Evolutionary conservation across 768 basidiomycete genomes (phyloP), one percentile per base, ranked within the genome.

Genomic region (Exidia glandulosa): DNA sequence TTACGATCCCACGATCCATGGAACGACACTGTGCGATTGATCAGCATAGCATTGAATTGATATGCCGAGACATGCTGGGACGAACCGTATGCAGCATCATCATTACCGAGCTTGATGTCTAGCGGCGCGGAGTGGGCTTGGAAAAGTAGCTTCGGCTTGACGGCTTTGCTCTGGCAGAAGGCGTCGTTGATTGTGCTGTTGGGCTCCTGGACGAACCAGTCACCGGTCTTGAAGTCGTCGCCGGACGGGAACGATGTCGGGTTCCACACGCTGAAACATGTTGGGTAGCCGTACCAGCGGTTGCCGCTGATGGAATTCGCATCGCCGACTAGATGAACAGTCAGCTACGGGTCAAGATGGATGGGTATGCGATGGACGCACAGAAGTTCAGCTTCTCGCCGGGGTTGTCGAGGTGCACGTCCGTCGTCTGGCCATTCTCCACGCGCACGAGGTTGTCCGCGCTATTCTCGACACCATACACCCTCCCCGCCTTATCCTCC

Each of bases 121-220:
- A 78, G 69, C 1, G 78, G 78, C 2, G 76, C 77, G 13, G 76
- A 77, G 63, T 79, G 78, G 1, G 77, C 75, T 76, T 79, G 32
- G 19, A 56, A 56, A 31, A 54, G 50, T 29, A 54, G 25, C 27
- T 29, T 54, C 27, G 50, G 50, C 50, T 54, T 54, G 23, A 54
- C 30, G 25, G 56, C 58, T 4, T 57, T n/a, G 57, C 69, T 60
- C 45, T 65, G 60, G 60, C 75, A 78, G 70, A 70, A 77, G 0
- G 67, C 60, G 61, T 77, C 71, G 45, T 68, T 54, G 29, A 29
- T 12, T 23, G 50, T 54, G 25, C 27, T 29, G 30, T 54, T 27
- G 19, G 50, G 50, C 50, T 25, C 7, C 50, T 54, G 50, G 25
- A 31, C 25, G 50, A 54, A 54, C 50, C 50, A 54, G 25, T 54